Evolutionary conservation across 208 protist genomes (phyloP).

Genomic region (Acanthamoeba pearcei): DNA sequence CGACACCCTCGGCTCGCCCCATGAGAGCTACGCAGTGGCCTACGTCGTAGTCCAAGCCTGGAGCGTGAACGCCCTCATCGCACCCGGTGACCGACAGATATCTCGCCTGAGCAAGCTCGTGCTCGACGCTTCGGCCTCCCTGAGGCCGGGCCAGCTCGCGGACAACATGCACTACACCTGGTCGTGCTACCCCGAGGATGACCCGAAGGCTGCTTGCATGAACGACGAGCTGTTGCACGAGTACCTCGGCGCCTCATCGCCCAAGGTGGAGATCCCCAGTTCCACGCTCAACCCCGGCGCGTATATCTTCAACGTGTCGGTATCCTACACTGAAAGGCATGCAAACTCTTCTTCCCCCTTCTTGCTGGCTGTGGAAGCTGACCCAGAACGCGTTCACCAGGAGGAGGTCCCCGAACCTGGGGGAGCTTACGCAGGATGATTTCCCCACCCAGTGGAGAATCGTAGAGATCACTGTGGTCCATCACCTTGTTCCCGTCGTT

Average conservation of each 20-base stretch:
- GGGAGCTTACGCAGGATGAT: conserved; percentile 18
- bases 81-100: conserved; percentile 6
- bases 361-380: background rate
- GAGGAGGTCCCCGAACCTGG: background rate
- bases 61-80: background rate
- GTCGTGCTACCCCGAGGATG: background rate
- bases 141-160: background rate
- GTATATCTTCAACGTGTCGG: conserved; percentile 65
- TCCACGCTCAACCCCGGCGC: conserved; percentile 37
- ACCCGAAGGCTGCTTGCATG: background rate
- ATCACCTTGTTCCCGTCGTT: conserved; percentile 7
- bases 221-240: background rate
- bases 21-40: background rate
- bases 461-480: conserved; percentile 1
- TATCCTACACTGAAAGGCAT: conserved; percentile 14
- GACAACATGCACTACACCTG: background rate
- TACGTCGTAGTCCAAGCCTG: conserved; percentile 3
- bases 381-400: background rate
- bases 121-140: conserved; percentile 14
- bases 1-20: background rate
- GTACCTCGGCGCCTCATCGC: conserved; percentile 1
- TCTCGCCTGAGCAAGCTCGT: conserved; percentile 27
- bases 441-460: conserved; percentile 15
- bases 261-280: background rate
- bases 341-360: background rate